Percentiles rank a stretch among this genome's conserved stretches.
Evolutionary conservation across 1,139 yeast species (phyloP).

Genomic region (Taphrina betulina): DNA sequence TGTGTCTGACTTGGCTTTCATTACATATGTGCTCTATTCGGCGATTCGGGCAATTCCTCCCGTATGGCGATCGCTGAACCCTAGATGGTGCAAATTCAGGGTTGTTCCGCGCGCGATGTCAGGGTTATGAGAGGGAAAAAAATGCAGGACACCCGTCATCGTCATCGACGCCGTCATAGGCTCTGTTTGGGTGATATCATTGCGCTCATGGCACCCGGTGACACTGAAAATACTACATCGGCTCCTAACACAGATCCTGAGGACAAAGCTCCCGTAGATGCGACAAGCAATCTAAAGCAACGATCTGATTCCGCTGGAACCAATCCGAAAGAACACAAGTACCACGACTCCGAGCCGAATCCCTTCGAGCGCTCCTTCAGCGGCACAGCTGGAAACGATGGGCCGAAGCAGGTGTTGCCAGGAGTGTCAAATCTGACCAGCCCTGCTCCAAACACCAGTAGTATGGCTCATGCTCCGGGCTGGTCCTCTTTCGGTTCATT

Average conservation of each 20-base stretch:
- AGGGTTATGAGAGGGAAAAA: too few species aligned
- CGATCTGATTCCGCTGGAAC: slow-evolving; percentile 9
- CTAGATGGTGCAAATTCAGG: too few species aligned
- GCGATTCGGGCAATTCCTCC: too few species aligned
- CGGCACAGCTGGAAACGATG: slow-evolving; percentile 45
- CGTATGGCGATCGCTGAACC: too few species aligned
- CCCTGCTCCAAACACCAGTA: slow-evolving; percentile 35
- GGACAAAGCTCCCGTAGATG: slow-evolving; percentile 3
- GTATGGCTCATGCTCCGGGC: slow-evolving; percentile 35
- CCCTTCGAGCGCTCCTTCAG: slow-evolving; percentile 97
- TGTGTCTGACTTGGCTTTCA: too few species aligned
- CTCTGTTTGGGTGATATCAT: background rate
- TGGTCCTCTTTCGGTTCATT: slow-evolving; percentile 31
- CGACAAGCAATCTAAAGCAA: background rate
- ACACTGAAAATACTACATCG: slow-evolving; percentile 2
- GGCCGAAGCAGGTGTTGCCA: slow-evolving; percentile 37
- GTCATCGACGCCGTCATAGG: background rate
- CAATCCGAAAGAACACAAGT: slow-evolving; percentile 13
- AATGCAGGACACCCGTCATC: too few species aligned
- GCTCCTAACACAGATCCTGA: slow-evolving; percentile 7
- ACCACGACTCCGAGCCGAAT: slow-evolving; percentile 62
- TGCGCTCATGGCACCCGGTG: background rate
- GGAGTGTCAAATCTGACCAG: slow-evolving; percentile 40
- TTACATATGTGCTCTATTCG: too few species aligned
- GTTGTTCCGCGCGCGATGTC: too few species aligned